Base-by-base conservation (phyloP, 139 green algal genomes). In the Desmodesmus armatus region DNA sequence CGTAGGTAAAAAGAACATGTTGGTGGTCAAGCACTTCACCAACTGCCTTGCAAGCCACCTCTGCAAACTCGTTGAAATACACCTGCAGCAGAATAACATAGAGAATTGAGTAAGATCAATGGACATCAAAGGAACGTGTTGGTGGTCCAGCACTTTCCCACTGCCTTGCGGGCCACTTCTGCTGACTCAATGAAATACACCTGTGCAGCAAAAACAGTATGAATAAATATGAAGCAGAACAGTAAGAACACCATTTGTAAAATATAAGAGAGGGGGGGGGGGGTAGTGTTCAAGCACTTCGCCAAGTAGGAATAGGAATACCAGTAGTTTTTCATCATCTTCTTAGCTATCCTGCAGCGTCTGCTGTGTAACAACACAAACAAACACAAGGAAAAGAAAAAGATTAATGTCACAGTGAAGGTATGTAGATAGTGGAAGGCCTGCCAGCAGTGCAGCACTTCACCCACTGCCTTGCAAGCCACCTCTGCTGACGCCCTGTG, bases 131-230 rank as follows among this genome's bases (percentile, higher is more conserved):
- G 17, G 51, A 17, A 13, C 15, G 17, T 71, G 37, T 87, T 87
- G 90, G 58, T 51, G 62, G 15, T 29, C 37, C 63, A 89, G 37
- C 40, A 84, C 86, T 33, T 85, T 72, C 0, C 70, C 41, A 91
- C 87, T 31, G 78, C 78, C 40, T n/a, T 35, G 25, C 70, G 47
- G 0, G 87, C 83, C 40, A 60, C 63, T 27, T 88, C 65, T 21
- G 70, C 70, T 66, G 80, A 80, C 27, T 91, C 87, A 29, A 88
- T 88, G 63, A 91, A 91, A 63, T 91, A 91, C 7, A 87, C 27
- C 9, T 31, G n/a, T n/a, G n/a, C n/a, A n/a, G n/a, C 51, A 17
- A 62, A 13, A 62, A 17, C 51, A 13, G 17, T 13, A 13, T 27
- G 51, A 13, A 62, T 13, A 31, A 9, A n/a, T n/a, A n/a, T n/a